These are phyloP conservation scores for Fusarium aywerte DNA, from an alignment of 2,329 filamentous ascomycete species.

Conservation along the genomic window DNA sequence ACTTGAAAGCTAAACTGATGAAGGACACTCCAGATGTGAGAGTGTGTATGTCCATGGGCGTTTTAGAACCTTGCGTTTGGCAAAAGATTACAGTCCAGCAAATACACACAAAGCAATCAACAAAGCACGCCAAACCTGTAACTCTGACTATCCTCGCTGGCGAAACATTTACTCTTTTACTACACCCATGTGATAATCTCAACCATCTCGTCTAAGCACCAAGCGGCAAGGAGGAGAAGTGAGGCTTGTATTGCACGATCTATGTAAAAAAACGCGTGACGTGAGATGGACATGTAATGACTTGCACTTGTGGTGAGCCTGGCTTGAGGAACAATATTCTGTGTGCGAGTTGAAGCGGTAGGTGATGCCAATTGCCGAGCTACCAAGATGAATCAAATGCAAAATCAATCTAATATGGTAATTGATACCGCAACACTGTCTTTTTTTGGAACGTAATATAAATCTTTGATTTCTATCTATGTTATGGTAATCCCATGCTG, in stretches of 20 bases:
- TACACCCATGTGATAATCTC: neutral
- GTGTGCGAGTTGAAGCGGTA: neutral
- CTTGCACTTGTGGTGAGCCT: neutral
- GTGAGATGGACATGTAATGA: slow-evolving; percentile 18
- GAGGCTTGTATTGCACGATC: slow-evolving; percentile 18
- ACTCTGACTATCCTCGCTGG: neutral
- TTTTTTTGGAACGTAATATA: neutral
- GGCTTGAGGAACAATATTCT: neutral
- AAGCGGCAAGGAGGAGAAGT: neutral
- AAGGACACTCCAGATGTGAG: neutral
- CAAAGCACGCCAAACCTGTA: neutral
- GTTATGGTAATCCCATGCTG: neutral
- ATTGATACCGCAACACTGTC: neutral
- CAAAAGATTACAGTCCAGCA: neutral
- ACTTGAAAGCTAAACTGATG: neutral
- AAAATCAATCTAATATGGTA: neutral
- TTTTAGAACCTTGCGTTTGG: neutral
- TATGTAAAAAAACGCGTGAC: slow-evolving; percentile 22
- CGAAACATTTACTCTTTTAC: neutral
- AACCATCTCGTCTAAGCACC: neutral
- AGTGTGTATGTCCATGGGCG: neutral
- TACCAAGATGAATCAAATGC: neutral
- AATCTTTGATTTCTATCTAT: neutral
- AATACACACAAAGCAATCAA: neutral
- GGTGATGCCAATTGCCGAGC: neutral